These are phyloP conservation scores for Geotrichum aggregatum DNA, from an alignment of 1,139 yeast genomes.

Conservation along the genomic window DNA sequence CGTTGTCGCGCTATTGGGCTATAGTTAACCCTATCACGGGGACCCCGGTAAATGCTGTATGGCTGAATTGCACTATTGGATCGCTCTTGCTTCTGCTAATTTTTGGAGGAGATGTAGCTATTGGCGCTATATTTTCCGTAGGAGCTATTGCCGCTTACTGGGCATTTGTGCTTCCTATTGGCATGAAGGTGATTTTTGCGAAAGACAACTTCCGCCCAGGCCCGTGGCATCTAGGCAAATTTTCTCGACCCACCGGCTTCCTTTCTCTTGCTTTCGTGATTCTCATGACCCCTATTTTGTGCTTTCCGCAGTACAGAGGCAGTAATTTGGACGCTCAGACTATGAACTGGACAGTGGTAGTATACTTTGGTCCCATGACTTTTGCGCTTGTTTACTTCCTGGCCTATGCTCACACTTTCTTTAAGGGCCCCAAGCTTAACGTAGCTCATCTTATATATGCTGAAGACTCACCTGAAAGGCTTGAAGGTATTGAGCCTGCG, in stretches of 20 bases:
- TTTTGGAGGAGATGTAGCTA: constrained; percentile 65
- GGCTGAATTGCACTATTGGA: constrained; percentile 59
- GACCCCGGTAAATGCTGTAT: constrained; percentile 69
- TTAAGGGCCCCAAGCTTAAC: constrained; percentile 65
- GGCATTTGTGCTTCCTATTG: constrained; percentile 65
- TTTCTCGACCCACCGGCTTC: constrained; percentile 45
- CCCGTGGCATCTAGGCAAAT: constrained; percentile 63
- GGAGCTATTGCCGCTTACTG: constrained; percentile 72
- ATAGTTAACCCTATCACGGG: constrained; percentile 52
- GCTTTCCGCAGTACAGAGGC: constrained; percentile 57
- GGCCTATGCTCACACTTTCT: constrained; percentile 59
- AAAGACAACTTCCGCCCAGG: constrained; percentile 56
- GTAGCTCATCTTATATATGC: constrained; percentile 44
- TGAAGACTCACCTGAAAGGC: neutral
- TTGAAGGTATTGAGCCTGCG: constrained; percentile 15
- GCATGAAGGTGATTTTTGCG: constrained; percentile 53
- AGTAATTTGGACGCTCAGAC: constrained; percentile 43
- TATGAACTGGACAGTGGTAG: constrained; percentile 72
- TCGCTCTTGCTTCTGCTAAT: constrained; percentile 54
- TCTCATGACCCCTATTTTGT: constrained; percentile 63
- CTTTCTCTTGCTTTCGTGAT: constrained; percentile 41
- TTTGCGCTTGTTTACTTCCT: constrained; percentile 51
- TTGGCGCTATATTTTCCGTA: constrained; percentile 71
- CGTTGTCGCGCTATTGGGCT: constrained; percentile 52
- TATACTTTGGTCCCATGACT: constrained; percentile 61